phyloP scores from a whole-genome alignment of 148 eudicot species.

The Fallopia convolvulus region DNA sequence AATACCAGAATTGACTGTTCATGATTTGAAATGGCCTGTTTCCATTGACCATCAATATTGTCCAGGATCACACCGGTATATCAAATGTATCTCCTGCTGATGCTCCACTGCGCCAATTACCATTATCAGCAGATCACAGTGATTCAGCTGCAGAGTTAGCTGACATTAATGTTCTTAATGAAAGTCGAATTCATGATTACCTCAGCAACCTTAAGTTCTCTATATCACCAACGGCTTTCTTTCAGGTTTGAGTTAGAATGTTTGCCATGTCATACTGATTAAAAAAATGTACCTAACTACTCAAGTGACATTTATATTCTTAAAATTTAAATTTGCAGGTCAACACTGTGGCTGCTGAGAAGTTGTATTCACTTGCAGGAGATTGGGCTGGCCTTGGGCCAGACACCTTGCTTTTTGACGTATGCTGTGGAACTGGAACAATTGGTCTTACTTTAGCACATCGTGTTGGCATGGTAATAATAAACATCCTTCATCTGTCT shows the following conservation, averaged over 20 bases:
- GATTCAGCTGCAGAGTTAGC: constrained; percentile 22
- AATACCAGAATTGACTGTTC: background rate
- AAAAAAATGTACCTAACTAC: background rate
- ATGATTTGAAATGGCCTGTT: background rate
- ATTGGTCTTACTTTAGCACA: constrained; percentile 90
- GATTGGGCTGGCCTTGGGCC: constrained; percentile 89
- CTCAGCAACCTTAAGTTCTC: constrained; percentile 67
- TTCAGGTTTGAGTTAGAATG: constrained; percentile 41
- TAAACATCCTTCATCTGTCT: constrained; percentile 11
- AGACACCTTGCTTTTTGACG: constrained; percentile 84
- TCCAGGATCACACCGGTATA: constrained; percentile 89
- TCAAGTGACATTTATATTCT: background rate
- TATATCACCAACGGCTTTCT: constrained; percentile 92
- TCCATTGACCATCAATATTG: background rate
- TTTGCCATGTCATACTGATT: background rate
- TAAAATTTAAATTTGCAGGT: constrained; percentile 42
- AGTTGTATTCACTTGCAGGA: constrained; percentile 89
- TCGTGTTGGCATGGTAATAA: constrained; percentile 94
- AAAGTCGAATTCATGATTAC: constrained; percentile 80
- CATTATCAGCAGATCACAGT: constrained; percentile 28
- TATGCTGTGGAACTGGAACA: constrained; percentile 97
- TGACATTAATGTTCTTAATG: constrained; percentile 21
- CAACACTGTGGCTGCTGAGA: constrained; percentile 92
- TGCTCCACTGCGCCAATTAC: constrained; percentile 61
- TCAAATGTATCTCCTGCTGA: constrained; percentile 87